A percentile compares a stretch with the other conserved stretches of the same genome.
These are phyloP conservation scores for Fusarium ramigenum DNA, from an alignment of 2,329 filamentous ascomycete species.

Conservation along the genomic window DNA sequence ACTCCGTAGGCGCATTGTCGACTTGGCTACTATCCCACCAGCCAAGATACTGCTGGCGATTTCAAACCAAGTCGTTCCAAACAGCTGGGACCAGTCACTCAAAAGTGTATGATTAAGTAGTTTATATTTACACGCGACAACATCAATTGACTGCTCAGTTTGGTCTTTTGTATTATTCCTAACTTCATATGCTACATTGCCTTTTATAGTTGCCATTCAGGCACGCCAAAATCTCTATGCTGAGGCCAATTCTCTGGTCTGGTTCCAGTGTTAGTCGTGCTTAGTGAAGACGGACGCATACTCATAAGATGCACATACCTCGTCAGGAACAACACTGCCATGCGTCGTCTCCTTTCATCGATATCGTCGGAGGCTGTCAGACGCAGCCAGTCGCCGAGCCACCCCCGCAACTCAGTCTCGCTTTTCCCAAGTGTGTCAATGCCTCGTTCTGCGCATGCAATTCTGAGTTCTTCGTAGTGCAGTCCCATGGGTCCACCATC, in stretches of 20 bases:
- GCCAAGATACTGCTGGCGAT: background rate
- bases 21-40: background rate
- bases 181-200: slow-evolving; percentile 1
- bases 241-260: slow-evolving; percentile 55
- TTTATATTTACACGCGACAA: slow-evolving; percentile 23
- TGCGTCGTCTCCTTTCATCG: slow-evolving; percentile 50
- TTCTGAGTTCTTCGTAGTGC: slow-evolving; percentile 69
- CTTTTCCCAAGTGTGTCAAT: slow-evolving; percentile 65
- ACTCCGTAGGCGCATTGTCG: background rate
- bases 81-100: background rate
- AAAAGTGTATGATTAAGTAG: background rate
- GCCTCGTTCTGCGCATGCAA: slow-evolving; percentile 77
- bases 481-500: slow-evolving; percentile 68
- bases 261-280: slow-evolving; percentile 14
- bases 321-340: slow-evolving; percentile 53
- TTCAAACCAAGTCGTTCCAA: background rate
- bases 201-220: slow-evolving; percentile 52
- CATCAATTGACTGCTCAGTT: slow-evolving; percentile 3
- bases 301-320: slow-evolving; percentile 46
- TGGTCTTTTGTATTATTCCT: background rate
- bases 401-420: slow-evolving; percentile 63
- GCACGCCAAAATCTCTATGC: slow-evolving; percentile 53
- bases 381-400: slow-evolving; percentile 60
- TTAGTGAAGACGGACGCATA: background rate
- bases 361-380: slow-evolving; percentile 52